Conservation (phyloP, 2,329 filamentous ascomycete species). For the Ramichloridium luteum region DNA sequence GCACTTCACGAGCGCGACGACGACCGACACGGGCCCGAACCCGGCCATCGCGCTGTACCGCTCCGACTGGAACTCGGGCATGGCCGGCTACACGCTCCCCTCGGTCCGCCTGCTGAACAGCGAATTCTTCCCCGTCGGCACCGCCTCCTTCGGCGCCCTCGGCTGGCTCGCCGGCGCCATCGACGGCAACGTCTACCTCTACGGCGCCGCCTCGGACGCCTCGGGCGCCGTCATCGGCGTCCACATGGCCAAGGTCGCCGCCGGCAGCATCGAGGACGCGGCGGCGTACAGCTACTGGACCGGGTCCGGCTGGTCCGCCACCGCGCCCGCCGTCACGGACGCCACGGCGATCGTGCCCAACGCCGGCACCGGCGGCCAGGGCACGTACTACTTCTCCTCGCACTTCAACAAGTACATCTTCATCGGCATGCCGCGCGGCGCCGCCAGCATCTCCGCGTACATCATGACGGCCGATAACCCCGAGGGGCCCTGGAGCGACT, state of each 20-base stretch:
- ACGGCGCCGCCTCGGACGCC: slow-evolving; percentile 1
- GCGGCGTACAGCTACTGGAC: not conserved
- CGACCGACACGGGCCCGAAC: not conserved
- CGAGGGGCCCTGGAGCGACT: slow-evolving; percentile 22
- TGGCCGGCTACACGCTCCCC: not conserved
- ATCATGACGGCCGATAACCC: slow-evolving; percentile 20
- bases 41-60: not conserved
- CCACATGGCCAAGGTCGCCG: not conserved
- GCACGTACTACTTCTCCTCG: slow-evolving; percentile 22
- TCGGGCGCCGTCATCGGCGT: slow-evolving; percentile 4
- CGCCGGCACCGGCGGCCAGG: slow-evolving; percentile 20
- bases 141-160: not conserved
- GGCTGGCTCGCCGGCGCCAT: slow-evolving; percentile 1
- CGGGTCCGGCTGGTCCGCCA: not conserved
- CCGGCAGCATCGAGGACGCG: not conserved
- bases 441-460: slow-evolving; percentile 10
- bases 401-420: slow-evolving; percentile 21
- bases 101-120: not conserved
- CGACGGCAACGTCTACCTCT: not conserved
- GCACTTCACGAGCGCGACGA: not conserved
- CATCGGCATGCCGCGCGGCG: slow-evolving; percentile 14
- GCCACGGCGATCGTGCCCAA: slow-evolving; percentile 14
- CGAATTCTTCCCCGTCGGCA: not conserved
- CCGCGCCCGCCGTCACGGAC: slow-evolving; percentile 5
- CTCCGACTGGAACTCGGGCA: not conserved